These are phyloP conservation scores for Pholiota adiposa DNA, from an alignment of 1,284 basidiomycete genomes.

Conservation along the genomic window DNA sequence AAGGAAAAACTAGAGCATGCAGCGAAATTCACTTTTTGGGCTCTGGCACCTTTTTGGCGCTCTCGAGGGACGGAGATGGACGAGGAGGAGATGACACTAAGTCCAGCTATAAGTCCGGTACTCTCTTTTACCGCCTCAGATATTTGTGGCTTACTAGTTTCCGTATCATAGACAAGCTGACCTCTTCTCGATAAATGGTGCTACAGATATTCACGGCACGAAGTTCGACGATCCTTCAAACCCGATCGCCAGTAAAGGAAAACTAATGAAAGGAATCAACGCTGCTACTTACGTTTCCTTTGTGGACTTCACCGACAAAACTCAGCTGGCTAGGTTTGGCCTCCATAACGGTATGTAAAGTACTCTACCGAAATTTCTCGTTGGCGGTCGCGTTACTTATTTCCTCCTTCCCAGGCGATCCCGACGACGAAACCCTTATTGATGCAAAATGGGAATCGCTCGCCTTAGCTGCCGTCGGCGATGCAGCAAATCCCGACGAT, in stretches of 20 bases:
- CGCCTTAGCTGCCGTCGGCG: conserved; percentile 59
- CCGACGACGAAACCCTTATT: conserved; percentile 58
- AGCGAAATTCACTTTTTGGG: conserved; percentile 66
- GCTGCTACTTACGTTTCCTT: conserved; percentile 62
- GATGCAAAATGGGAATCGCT: conserved; percentile 74
- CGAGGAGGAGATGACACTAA: conserved; percentile 56
- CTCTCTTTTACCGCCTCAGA: neutral
- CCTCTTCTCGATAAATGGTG: conserved; percentile 57
- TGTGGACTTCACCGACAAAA: conserved; percentile 54
- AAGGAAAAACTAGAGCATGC: conserved; percentile 54
- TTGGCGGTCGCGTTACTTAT: neutral
- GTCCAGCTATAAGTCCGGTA: conserved; percentile 61
- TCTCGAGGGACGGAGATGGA: conserved; percentile 67
- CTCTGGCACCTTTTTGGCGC: conserved; percentile 57
- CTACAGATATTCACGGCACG: conserved; percentile 65
- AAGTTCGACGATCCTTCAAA: conserved; percentile 59
- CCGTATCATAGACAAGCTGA: conserved; percentile 49
- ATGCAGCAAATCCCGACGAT: conserved; percentile 57
- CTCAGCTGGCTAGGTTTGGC: conserved; percentile 63
- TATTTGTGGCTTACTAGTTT: neutral
- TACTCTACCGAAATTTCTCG: too few relatives aligned
- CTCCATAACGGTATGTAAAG: conserved; percentile 54
- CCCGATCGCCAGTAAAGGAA: conserved; percentile 56
- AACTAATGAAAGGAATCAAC: conserved; percentile 50
- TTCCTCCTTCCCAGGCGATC: conserved; percentile 25